Conservation (phyloP, 2,329 filamentous ascomycete genomes). For the Lachnellula occidentalis region DNA sequence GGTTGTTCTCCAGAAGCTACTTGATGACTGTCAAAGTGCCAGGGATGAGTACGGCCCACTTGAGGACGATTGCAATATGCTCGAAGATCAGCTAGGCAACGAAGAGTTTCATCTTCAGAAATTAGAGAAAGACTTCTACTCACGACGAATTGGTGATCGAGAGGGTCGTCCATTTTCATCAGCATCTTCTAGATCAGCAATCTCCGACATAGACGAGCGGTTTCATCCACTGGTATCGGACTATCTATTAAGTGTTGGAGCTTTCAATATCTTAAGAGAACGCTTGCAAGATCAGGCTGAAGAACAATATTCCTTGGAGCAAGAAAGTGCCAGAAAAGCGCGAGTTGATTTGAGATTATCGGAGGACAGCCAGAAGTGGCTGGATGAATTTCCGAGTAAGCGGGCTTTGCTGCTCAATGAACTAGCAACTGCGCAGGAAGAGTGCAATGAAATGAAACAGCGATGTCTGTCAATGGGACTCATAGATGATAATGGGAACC, state of each 20-base stretch:
- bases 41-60: conserved; percentile 21
- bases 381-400: conserved; percentile 12
- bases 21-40: conserved; percentile 8
- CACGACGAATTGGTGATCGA: neutral
- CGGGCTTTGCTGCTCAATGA: conserved; percentile 5
- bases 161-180: too few relatives aligned
- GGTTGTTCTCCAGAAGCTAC: neutral
- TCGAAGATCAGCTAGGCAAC: conserved; percentile 14
- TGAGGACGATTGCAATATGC: conserved; percentile 17
- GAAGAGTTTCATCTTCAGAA: conserved; percentile 11
- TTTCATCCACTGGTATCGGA: conserved; percentile 17
- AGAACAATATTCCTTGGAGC: conserved; percentile 13
- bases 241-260: conserved; percentile 14
- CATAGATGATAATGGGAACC: conserved; percentile 21
- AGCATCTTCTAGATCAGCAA: too few relatives aligned
- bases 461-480: conserved; percentile 16
- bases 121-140: conserved; percentile 12
- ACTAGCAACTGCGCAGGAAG: conserved; percentile 5
- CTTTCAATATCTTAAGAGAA: conserved; percentile 19
- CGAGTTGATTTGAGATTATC: conserved; percentile 2
- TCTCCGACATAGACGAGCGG: neutral
- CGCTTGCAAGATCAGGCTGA: conserved; percentile 9
- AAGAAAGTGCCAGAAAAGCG: conserved; percentile 4
- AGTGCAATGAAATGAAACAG: conserved; percentile 6
- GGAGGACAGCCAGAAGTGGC: conserved; percentile 16